Base-by-base conservation (phyloP, 2,329 filamentous ascomycete species). In the Aspergillus costaricaensis region DNA sequence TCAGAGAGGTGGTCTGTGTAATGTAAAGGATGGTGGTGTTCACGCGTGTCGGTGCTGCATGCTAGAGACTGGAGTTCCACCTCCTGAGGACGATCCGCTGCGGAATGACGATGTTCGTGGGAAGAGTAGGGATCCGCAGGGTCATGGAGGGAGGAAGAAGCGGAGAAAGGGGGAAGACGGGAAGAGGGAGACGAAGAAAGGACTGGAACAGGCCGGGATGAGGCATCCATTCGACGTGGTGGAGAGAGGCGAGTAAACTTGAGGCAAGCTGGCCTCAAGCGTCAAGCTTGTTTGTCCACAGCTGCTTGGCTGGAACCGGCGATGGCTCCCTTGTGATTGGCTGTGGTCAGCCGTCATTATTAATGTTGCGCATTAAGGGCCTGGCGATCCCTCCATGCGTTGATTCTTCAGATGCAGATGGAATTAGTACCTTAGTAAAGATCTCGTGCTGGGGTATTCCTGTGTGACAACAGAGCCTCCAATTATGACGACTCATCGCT, bases 251-350 rank as follows among this genome's bases (percentile, higher is more conserved):
- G 32, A 36, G 50, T 30, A 38, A 38, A 55, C 32, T 59, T 65
- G 58, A 65, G 63, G 64, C 67, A 68, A 72, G 65, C 68, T 72
- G 70, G 68, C 70, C 70, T 72, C 59, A 63, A 61, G 50, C 32
- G 32, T 14, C 12, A 43, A 43, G 41, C 41, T 14, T 23, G 19
- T 19, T 44, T 14, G 9, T 23, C 23, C 8, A 12, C 23, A n/a
- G 25, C 38, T 38, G 38, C 17, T 55, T 44, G 36, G 39, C 41
- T 55, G 52, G 38, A 21, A 36, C 27, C 27, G 38, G 19, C 50
- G 39, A 19, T 53, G 36, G 17, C 10, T 44, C 12, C 21, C n/a
- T 6, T 19, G 17, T 41, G 52, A 55, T 55, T 55, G 52, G 23
- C 9, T 21, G 8, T 17, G 19, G 41, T 23, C 19, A 39, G 21